Base-by-base conservation (phyloP, 1,139 yeast species). In the Pichia sp. region DNA sequence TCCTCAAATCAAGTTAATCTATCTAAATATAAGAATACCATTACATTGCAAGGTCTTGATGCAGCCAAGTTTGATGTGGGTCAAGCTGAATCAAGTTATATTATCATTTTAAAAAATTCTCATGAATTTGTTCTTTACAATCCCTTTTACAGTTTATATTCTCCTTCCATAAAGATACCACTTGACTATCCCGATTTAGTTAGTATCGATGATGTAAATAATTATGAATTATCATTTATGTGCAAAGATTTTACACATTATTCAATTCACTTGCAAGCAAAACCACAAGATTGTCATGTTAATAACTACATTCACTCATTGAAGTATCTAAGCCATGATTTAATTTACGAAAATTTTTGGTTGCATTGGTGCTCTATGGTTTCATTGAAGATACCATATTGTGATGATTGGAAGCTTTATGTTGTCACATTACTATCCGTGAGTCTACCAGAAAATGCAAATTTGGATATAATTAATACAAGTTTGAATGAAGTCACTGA, bases 351-450 rank as follows among this genome's bases (percentile, higher is more conserved):
- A 54, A 70, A 73, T 22, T 65, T 84, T 30, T 72, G 81, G 76
- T 66, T 80, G 49, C 63, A 75, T 5, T 86, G 94, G 92, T 67
- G 84, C 33, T 63, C 82, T 0, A 78, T 85, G 0, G 60, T 71
- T 26, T 65, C 75, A 48, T 53, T 74, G 16, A 69, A 68, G 33
- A 46, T 49, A 3, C 67, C 65, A 3, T 51, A 60, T 20, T 68
- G 61, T 24, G 68, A 71, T 51, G 87, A 84, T 40, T 83, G 92
- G 90, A 70, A 70, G 10, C 78, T 86, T 0, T 78, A 80, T 54
- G 68, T 74, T 0, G 66, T 74, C 1, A 72, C 84, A 0, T 53
- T 83, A 6, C 59, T 81, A 20, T 68, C 79, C 0, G 60, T 74
- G 1, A 58, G 74, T 0, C 62, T 71, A 28, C 82, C 82, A 0